Percentiles rank a stretch among this genome's conserved stretches.
phyloP scores from a whole-genome alignment of 176 grass and related monocot species.

The Juncus effusus region DNA sequence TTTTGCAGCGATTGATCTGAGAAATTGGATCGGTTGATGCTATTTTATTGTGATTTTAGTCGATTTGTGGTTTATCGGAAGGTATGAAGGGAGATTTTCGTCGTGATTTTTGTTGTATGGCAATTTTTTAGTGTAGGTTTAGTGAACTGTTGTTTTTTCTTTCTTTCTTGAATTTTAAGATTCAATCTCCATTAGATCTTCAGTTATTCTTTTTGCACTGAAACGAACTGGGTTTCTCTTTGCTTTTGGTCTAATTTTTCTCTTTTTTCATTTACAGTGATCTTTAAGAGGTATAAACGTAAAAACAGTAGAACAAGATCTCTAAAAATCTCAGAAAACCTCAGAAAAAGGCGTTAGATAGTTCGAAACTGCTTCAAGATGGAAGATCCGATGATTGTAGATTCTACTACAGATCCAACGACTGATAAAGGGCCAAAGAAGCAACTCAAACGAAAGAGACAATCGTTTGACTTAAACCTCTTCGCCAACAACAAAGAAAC shows the following conservation, averaged over 20 bases:
- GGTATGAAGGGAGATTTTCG: not conserved
- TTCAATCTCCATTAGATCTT: not conserved
- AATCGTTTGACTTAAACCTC: slow-evolving; percentile 34
- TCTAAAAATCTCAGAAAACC: not conserved
- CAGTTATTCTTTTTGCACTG: not conserved
- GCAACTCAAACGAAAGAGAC: slow-evolving; percentile 73
- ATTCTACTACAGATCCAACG: slow-evolving; percentile 8
- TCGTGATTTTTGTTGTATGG: not conserved
- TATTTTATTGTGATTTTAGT: not conserved
- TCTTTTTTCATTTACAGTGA: not conserved
- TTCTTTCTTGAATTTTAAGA: not conserved
- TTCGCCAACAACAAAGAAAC: slow-evolving; percentile 41
- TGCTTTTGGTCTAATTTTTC: slow-evolving; percentile 15
- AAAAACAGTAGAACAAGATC: not conserved
- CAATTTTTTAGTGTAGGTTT: not conserved
- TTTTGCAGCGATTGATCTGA: slow-evolving; percentile 12
- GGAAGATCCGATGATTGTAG: slow-evolving; percentile 36
- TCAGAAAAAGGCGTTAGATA: not conserved
- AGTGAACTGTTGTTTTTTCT: not conserved
- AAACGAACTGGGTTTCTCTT: not conserved
- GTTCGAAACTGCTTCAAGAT: slow-evolving; percentile 19
- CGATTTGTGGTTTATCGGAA: slow-evolving; percentile 1
- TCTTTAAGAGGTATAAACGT: not conserved
- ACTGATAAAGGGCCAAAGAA: slow-evolving; percentile 44
- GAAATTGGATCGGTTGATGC: not conserved